A percentile compares a stretch with the other conserved stretches of the same genome.
phyloP scores from a whole-genome alignment of 2,329 filamentous ascomycete genomes.

The Aureobasidium pullulans region DNA sequence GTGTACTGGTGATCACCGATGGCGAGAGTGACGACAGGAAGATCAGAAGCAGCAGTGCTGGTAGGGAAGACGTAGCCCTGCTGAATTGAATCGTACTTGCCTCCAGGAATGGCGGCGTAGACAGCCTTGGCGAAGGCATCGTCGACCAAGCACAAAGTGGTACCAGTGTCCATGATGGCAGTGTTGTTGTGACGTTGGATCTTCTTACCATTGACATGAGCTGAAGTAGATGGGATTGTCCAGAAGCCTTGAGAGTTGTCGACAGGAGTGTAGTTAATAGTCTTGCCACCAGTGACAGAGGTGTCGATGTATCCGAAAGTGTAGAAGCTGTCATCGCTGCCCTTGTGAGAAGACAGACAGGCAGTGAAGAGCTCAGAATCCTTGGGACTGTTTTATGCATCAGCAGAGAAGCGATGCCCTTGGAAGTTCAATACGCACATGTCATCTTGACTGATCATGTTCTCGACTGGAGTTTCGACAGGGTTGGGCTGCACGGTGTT shows the following conservation, averaged over 20 bases:
- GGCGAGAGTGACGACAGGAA: constrained; percentile 56
- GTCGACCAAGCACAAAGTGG: constrained; percentile 58
- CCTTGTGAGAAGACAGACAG: constrained; percentile 52
- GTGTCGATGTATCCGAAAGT: constrained; percentile 67
- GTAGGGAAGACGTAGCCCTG: constrained; percentile 61
- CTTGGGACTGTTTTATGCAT: constrained; percentile 22
- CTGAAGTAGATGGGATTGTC: constrained; percentile 53
- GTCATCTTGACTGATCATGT: constrained; percentile 55
- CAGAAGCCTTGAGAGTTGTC: constrained; percentile 62
- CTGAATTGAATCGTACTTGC: constrained; percentile 43
- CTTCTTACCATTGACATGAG: constrained; percentile 50
- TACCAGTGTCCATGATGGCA: constrained; percentile 66
- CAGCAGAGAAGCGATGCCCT: constrained; percentile 23
- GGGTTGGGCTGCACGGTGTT: constrained; percentile 37
- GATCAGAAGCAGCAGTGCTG: constrained; percentile 40
- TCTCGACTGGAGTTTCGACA: constrained; percentile 59
- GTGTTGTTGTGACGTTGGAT: constrained; percentile 49
- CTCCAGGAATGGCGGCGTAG: constrained; percentile 57
- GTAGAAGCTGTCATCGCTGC: constrained; percentile 53
- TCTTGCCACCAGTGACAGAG: constrained; percentile 42
- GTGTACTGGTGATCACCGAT: constrained; percentile 55
- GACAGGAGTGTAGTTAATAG: constrained; percentile 48
- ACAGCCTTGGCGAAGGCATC: constrained; percentile 55
- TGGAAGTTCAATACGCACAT: constrained; percentile 28
- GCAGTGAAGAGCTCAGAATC: constrained; percentile 54